These are phyloP conservation scores for Halteria grandinella DNA, from an alignment of 73 alveolate genomes.

Conservation along the genomic window DNA sequence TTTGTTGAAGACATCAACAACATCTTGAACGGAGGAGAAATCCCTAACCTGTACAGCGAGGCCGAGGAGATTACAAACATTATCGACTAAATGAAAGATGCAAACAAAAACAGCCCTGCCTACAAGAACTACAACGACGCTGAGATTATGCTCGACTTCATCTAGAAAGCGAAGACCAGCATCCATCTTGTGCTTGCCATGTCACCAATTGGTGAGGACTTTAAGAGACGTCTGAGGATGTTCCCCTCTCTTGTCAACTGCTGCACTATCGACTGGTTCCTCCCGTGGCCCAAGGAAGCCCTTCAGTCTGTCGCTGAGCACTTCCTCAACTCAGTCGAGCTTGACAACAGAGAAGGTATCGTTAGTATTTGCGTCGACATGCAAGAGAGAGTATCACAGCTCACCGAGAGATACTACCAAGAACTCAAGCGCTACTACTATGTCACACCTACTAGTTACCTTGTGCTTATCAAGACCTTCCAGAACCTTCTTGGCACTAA, in stretches of 20 bases:
- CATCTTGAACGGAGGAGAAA: constrained; percentile 97
- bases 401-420: constrained; percentile 83
- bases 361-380: constrained; percentile 96
- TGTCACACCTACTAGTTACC: constrained; percentile 98
- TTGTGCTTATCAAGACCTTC: constrained; percentile 96
- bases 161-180: constrained; percentile 75
- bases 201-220: constrained; percentile 98
- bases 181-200: constrained; percentile 91
- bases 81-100: constrained; percentile 80
- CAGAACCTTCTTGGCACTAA: constrained; percentile 85
- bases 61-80: constrained; percentile 83
- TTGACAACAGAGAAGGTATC: constrained; percentile 89
- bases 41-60: constrained; percentile 95
- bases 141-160: constrained; percentile 66
- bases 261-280: constrained; percentile 97
- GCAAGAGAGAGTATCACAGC: constrained; percentile 94
- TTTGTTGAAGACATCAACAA: constrained; percentile 97
- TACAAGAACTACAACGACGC: constrained; percentile 53
- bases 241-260: constrained; percentile 99
- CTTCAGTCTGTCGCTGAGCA: constrained; percentile 93
- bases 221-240: constrained; percentile 96
- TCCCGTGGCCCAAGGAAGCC: constrained; percentile 99
- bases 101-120: constrained; percentile 53
- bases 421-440: constrained; percentile 96
- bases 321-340: constrained; percentile 84